A percentile compares a stretch with the other conserved stretches of the same genome.
phyloP scores from a whole-genome alignment of 1,284 basidiomycete genomes.

The Microbotryomycetes sp. region DNA sequence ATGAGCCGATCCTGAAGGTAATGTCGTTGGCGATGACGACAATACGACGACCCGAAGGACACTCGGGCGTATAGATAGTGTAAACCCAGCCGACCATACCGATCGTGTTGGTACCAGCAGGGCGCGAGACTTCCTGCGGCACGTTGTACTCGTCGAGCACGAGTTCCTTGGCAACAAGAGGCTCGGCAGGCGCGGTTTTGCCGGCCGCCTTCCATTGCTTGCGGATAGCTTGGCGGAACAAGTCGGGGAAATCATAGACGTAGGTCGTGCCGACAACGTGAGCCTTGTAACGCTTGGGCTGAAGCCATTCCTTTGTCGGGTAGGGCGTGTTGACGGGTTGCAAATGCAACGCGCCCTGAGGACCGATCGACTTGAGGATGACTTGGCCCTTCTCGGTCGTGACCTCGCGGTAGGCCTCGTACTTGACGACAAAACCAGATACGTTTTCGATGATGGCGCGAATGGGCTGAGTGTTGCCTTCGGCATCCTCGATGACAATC shows the following conservation, averaged over 20 bases:
- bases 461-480: constrained; percentile 88
- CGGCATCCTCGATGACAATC: constrained; percentile 83
- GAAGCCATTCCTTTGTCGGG: constrained; percentile 96
- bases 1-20: constrained; percentile 97
- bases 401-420: constrained; percentile 98
- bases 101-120: constrained; percentile 86
- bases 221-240: constrained; percentile 93
- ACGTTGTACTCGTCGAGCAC: constrained; percentile 90
- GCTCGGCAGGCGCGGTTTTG: constrained; percentile 57
- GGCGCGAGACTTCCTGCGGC: constrained; percentile 79
- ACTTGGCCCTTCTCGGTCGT: constrained; percentile 88
- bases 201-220: constrained; percentile 81
- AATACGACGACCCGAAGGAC: constrained; percentile 74
- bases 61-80: constrained; percentile 88
- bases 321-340: constrained; percentile 88
- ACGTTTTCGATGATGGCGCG: constrained; percentile 98
- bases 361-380: constrained; percentile 89
- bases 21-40: constrained; percentile 97
- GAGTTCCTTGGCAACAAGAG: constrained; percentile 78
- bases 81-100: constrained; percentile 99
- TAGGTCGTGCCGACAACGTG: constrained; percentile 98
- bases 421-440: constrained; percentile 97
- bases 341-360: constrained; percentile 81
- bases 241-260: constrained; percentile 94
- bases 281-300: constrained; percentile 98